Conservation (phyloP, 441 rosid species). For the Adansonia gregorii region DNA sequence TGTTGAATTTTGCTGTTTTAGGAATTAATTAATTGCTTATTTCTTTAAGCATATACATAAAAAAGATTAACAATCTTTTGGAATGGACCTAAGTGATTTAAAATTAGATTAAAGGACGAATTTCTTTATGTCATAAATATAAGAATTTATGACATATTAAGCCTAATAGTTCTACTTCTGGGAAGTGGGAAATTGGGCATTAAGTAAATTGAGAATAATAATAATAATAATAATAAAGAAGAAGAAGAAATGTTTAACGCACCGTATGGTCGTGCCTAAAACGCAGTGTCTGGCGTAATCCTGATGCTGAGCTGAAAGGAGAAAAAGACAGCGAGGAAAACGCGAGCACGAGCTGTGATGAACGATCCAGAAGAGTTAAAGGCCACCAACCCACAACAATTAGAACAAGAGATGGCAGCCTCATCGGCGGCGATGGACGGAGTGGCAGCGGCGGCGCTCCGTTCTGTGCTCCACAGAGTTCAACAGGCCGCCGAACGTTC, state of each 20-base stretch:
- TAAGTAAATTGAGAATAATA: too few relatives aligned
- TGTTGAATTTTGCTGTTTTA: too few relatives aligned
- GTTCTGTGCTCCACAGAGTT: conserved; percentile 65
- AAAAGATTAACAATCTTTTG: too few relatives aligned
- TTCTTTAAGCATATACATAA: too few relatives aligned
- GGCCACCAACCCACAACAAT: conserved; percentile 16
- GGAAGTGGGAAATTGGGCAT: too few relatives aligned
- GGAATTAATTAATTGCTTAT: too few relatives aligned
- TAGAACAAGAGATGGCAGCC: conserved; percentile 52
- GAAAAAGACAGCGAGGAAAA: not conserved
- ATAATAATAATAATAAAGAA: too few relatives aligned
- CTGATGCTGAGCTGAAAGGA: not conserved
- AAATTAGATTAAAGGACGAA: too few relatives aligned
- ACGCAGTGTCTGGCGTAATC: conserved; percentile 12
- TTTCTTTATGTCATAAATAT: too few relatives aligned
- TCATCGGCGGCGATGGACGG: conserved; percentile 64
- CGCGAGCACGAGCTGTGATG: conserved; percentile 33
- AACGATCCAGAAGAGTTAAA: conserved; percentile 35
- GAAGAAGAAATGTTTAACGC: conserved; percentile 1
- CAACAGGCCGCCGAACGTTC: conserved; percentile 67
- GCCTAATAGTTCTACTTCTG: too few relatives aligned
- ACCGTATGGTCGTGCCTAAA: conserved; percentile 1
- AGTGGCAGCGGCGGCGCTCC: conserved; percentile 64
- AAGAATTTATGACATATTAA: too few relatives aligned
- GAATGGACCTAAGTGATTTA: too few relatives aligned